Percentiles rank a stretch among this genome's conserved stretches.
These are phyloP conservation scores for Tulasnella sp. DNA, from an alignment of 768 basidiomycete genomes.

Conservation along the genomic window DNA sequence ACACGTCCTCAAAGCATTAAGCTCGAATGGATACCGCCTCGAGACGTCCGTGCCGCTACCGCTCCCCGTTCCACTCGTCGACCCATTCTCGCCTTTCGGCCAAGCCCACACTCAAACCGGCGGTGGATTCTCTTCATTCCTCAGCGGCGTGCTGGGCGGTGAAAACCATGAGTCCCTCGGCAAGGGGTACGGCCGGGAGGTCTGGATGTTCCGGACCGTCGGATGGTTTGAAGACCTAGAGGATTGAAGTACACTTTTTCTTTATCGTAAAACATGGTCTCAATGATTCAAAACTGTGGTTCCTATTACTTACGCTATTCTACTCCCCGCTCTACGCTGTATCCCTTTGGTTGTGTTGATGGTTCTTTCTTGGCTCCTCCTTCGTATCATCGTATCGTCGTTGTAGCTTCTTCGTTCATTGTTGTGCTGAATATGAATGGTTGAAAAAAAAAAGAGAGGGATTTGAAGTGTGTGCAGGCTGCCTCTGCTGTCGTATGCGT, in stretches of 20 bases:
- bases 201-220: constrained; percentile 14
- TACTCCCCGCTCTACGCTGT: no score
- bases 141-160: background rate
- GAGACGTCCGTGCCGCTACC: constrained; percentile 11
- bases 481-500: no score
- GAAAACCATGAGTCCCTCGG: background rate
- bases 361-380: no score
- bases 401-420: no score
- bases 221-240: constrained; percentile 11
- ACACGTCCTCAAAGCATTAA: constrained; percentile 9
- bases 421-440: no score
- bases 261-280: background rate
- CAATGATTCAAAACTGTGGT: no score
- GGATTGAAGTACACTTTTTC: background rate
- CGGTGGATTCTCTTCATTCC: constrained; percentile 4
- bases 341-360: no score
- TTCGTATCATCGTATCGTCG: no score
- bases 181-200: constrained; percentile 2
- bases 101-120: background rate
- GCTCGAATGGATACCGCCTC: constrained; percentile 10
- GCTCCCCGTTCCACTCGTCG: constrained; percentile 10
- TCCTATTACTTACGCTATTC: no score
- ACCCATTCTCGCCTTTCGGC: constrained; percentile 11
- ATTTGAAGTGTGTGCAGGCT: no score
- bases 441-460: no score